Base-by-base conservation (phyloP, 1,139 yeast species). In the Komagataea norvegica region DNA sequence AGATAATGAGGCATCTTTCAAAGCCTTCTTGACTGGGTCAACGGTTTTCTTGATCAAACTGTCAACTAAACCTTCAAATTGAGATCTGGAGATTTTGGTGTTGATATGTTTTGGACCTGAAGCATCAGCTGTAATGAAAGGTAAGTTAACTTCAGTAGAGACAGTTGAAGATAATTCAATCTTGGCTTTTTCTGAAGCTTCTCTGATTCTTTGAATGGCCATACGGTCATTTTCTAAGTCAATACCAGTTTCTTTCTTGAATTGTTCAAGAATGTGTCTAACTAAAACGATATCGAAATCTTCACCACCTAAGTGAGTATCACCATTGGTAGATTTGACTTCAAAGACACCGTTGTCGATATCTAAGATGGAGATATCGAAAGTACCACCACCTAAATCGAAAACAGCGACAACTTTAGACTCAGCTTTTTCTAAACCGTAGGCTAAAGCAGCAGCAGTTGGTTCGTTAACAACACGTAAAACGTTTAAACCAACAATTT, bases 101-200 rank as follows among this genome's bases (percentile, higher is more conserved):
- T 89, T 88, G 70, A 89, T 88, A 71, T 89, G 97, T 77, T 89
- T 89, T 69, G 97, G 97, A 66, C 97, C 97, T 37, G 94, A 76
- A 47, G 96, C 95, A 45, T 61, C 46, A 36, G 67, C 68, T 33
- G 67, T 89, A 67, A 91, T 89, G 74, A 91, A 91, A 52, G 98
- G 98, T 62, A 91, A 77, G 79, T 89, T 89, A 62, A 91, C 79
- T 65, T 91, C 97, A 55, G 98, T 89, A 49, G 89, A 70, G 45
- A 85, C 81, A 50, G 96, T 86, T 33, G 96, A 87, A 33, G 98
- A 89, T 62, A 89, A 79, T 72, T 89, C 97, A 61, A 88, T 88
- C 84, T 91, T 91, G 61, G 98, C 98, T 83, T 91, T 89, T 76
- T 91, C 99, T 52, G 97, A 95, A 55, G 98, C 98, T 74, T 91